Conservation (phyloP, 2,329 filamentous ascomycete genomes). For the Fusarium sp. region DNA sequence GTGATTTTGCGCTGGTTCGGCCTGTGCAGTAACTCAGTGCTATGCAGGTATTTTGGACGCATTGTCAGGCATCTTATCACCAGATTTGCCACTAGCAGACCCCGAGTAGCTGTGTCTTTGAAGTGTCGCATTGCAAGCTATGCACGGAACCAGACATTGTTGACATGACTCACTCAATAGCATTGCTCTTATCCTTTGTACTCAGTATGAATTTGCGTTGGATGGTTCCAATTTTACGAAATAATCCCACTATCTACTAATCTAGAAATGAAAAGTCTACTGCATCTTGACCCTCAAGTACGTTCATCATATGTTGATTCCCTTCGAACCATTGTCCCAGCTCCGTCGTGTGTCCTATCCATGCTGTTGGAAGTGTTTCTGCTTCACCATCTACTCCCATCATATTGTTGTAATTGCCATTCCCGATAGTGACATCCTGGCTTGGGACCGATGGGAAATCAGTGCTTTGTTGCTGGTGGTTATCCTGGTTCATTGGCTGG, state of each 20-base stretch:
- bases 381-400: neutral
- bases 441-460: neutral
- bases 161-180: neutral
- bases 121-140: neutral
- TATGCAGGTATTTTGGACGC: neutral
- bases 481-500: neutral
- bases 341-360: conserved; percentile 51
- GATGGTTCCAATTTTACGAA: too few species aligned
- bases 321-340: conserved; percentile 53
- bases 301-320: conserved; percentile 51
- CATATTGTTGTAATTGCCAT: neutral
- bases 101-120: too few species aligned
- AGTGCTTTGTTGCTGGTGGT: neutral
- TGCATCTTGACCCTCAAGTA: conserved; percentile 43
- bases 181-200: neutral
- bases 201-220: too few species aligned
- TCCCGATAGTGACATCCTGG: neutral
- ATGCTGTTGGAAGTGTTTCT: conserved; percentile 18
- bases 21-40: too few species aligned
- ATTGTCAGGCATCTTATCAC: too few species aligned
- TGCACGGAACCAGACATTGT: neutral
- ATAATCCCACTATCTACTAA: neutral
- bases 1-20: too few species aligned
- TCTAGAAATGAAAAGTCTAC: neutral
- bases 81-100: too few species aligned